These are phyloP conservation scores for Paradendryphiella salina DNA, from an alignment of 2,329 filamentous ascomycete genomes.

Conservation along the genomic window DNA sequence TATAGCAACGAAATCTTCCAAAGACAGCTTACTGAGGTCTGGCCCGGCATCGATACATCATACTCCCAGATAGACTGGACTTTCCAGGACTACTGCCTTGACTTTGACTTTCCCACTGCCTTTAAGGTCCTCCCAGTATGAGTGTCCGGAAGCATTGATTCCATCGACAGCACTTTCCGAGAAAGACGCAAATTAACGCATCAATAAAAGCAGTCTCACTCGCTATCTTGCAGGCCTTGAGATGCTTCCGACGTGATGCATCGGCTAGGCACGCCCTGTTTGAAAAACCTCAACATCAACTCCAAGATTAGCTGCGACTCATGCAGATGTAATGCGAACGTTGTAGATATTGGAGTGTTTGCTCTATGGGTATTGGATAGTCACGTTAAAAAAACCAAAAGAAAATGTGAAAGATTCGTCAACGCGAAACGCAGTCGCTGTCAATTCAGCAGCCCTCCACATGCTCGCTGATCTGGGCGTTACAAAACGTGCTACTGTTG, in stretches of 20 bases:
- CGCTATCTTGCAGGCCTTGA: no score
- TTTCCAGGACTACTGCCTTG: constrained; percentile 3
- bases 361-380: constrained; percentile 13
- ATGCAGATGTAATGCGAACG: constrained; percentile 4
- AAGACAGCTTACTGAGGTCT: constrained; percentile 4
- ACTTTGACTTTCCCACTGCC: neutral
- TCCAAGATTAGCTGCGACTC: constrained; percentile 1
- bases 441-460: neutral
- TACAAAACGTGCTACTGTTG: constrained; percentile 41
- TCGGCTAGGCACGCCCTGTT: constrained; percentile 6
- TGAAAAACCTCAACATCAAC: constrained; percentile 12
- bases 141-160: no score
- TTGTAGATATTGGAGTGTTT: constrained; percentile 4
- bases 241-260: no score
- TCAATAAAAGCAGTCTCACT: no score
- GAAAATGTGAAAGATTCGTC: neutral
- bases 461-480: constrained; percentile 21
- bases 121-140: neutral
- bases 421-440: neutral
- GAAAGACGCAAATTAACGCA: no score
- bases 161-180: no score
- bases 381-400: neutral
- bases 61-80: constrained; percentile 8
- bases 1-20: constrained; percentile 1
- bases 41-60: constrained; percentile 5